Evolutionary conservation across 2,329 filamentous ascomycete species (phyloP), one percentile per base, ranked within the genome.

Genomic region (Fusarium oxysporum): DNA sequence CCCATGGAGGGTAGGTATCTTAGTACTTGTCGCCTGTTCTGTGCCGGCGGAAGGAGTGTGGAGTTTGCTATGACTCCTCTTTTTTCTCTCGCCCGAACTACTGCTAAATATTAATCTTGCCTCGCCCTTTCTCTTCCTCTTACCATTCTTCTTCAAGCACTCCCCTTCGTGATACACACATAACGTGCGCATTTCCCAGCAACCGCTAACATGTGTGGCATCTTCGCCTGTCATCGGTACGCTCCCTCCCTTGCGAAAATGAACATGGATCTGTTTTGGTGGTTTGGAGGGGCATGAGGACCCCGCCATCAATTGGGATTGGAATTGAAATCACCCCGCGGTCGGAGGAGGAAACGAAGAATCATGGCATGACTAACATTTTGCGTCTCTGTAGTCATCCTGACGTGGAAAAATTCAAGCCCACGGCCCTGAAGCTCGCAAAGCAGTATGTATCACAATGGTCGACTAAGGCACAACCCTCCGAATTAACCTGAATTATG

Each of bases 401-500:
- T 74, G 93, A 98, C 90, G 94, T 98, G 80, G 91, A 93, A 81
- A 95, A 95, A 81, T 98, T 98, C 89, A 98, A 98, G 91, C 93
- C 96, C 57, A 96, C 93, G 72, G 96, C 96, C 80, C 88, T 98
- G 84, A 92, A 92, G 85, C 93, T 98, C 86, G 92, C 95, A 76
- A 98, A 98, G 89, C 92, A 94, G 94, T 97, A 90, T 84, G 93
- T 54, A 4, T 19, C 5, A 16, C 32, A 19, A 25, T 37, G 6
- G 21, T 14, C 7, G 16, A 32, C 30, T 37, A 62, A 32, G 23
- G 38, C 30, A 30, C 12, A n/a, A 32, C 30, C 28, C 30, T 35
- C 21, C 51, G 40, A 62, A 65, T 66, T 78, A 60, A 78, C 72
- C 51, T 65, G 32, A 58, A 53, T 62, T 63, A 44, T 44, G 43